phyloP scores from a whole-genome alignment of 495 filamentous ascomycete genomes.

The Penicillium steckii region DNA sequence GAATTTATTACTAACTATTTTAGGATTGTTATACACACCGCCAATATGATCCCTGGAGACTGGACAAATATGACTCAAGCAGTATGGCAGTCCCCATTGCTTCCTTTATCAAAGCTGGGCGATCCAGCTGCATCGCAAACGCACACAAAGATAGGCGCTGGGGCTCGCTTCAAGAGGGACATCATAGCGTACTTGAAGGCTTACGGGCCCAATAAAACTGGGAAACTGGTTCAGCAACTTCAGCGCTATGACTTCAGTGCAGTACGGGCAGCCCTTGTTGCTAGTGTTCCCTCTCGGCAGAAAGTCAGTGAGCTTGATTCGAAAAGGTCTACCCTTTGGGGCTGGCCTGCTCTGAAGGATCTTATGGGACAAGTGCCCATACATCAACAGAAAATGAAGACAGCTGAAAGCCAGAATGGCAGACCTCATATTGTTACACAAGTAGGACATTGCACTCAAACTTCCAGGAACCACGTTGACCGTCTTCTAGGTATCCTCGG shows the following conservation, averaged over 20 bases:
- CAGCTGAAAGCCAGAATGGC: background rate
- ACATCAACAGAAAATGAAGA: background rate
- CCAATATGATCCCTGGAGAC: constrained; percentile 83
- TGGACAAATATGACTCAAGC: constrained; percentile 89
- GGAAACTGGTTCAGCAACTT: constrained; percentile 55
- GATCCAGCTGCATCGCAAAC: constrained; percentile 4
- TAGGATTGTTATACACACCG: constrained; percentile 78
- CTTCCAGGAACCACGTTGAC: background rate
- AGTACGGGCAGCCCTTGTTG: constrained; percentile 72
- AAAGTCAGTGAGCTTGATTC: constrained; percentile 36
- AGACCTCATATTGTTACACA: constrained; percentile 67
- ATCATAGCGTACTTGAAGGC: constrained; percentile 68
- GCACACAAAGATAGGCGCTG: constrained; percentile 49
- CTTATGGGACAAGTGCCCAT: constrained; percentile 53
- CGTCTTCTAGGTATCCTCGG: constrained; percentile 62
- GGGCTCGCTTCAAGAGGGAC: constrained; percentile 72
- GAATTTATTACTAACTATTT: background rate
- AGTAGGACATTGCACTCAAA: constrained; percentile 17
- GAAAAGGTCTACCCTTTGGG: constrained; percentile 57
- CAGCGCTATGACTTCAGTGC: constrained; percentile 65
- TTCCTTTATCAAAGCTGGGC: constrained; percentile 47
- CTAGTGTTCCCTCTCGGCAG: constrained; percentile 70
- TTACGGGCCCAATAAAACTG: constrained; percentile 60
- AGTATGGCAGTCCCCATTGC: constrained; percentile 74
- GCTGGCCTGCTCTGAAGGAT: constrained; percentile 68